A percentile compares a stretch with the other conserved stretches of the same genome.
phyloP scores from a whole-genome alignment of 1,284 basidiomycete species.

The Retiboletus flavoniger region DNA sequence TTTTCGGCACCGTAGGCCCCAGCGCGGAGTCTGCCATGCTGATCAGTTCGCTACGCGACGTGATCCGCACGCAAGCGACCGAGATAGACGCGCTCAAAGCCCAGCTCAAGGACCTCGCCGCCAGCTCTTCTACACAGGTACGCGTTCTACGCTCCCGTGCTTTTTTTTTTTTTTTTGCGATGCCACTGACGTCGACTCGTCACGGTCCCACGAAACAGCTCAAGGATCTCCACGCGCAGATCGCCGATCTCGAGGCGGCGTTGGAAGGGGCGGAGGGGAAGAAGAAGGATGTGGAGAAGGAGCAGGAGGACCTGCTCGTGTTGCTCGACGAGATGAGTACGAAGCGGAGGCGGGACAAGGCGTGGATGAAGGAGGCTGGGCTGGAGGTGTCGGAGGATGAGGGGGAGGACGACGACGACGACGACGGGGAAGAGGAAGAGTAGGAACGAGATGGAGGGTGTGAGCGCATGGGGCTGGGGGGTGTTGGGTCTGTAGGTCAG shows the following conservation, averaged over 20 bases:
- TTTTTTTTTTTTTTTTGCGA: background rate
- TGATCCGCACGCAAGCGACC: slow-evolving; percentile 74
- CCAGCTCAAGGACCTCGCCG: slow-evolving; percentile 45
- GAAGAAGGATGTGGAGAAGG: slow-evolving; percentile 82
- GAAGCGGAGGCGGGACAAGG: slow-evolving; percentile 85
- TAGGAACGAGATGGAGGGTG: background rate
- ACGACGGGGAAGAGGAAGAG: slow-evolving; percentile 22
- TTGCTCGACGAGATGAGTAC: slow-evolving; percentile 88
- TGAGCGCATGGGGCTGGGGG: background rate
- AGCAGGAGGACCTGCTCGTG: slow-evolving; percentile 93
- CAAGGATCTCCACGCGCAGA: slow-evolving; percentile 42
- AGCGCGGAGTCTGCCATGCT: slow-evolving; percentile 77
- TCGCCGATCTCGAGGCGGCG: slow-evolving; percentile 47
- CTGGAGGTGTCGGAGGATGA: slow-evolving; percentile 92
- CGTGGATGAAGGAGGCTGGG: slow-evolving; percentile 66
- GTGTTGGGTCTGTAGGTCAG: too few species aligned
- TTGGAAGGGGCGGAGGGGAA: slow-evolving; percentile 60
- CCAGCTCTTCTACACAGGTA: slow-evolving; percentile 43
- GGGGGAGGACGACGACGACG: slow-evolving; percentile 60
- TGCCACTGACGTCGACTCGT: background rate
- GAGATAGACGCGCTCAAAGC: slow-evolving; percentile 69
- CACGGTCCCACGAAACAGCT: slow-evolving; percentile 25
- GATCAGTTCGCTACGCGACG: slow-evolving; percentile 76
- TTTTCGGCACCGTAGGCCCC: slow-evolving; percentile 45
- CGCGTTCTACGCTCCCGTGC: background rate